Percentiles rank a stretch among this genome's conserved stretches.
These are phyloP conservation scores for Coccinonectria pachysandricola DNA, from an alignment of 2,329 filamentous ascomycete genomes.

Conservation along the genomic window DNA sequence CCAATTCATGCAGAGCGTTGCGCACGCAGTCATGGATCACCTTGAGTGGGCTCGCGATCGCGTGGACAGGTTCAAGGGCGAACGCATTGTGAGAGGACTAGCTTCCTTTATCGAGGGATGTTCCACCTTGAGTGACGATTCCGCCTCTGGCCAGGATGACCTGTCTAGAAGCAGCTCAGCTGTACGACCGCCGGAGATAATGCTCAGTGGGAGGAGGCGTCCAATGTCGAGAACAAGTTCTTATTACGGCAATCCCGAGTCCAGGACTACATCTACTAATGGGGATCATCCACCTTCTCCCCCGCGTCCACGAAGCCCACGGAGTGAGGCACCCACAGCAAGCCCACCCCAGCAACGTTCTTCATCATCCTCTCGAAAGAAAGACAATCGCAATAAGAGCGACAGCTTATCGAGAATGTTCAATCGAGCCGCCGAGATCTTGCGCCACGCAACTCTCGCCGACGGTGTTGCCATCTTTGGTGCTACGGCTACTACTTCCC, in stretches of 20 bases:
- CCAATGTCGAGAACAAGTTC: slow-evolving; percentile 5
- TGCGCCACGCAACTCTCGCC: slow-evolving; percentile 21
- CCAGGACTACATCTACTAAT: background rate
- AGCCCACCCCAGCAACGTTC: slow-evolving; percentile 3
- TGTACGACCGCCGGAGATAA: slow-evolving; percentile 11
- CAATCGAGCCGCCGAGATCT: slow-evolving; percentile 18
- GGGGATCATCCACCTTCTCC: background rate
- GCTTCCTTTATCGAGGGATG: slow-evolving; percentile 44
- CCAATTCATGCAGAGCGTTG: slow-evolving; percentile 46
- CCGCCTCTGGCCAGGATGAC: slow-evolving; percentile 4
- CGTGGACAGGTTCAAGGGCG: slow-evolving; percentile 41
- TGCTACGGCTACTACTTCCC: slow-evolving; percentile 14
- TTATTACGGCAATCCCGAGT: slow-evolving; percentile 5
- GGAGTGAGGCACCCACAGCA: slow-evolving; percentile 3
- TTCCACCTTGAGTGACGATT: slow-evolving; percentile 16
- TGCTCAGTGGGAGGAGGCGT: slow-evolving; percentile 7
- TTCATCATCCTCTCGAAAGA: too few species aligned
- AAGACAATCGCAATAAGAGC: too few species aligned
- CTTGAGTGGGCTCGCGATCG: slow-evolving; percentile 44
- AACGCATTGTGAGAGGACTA: slow-evolving; percentile 43
- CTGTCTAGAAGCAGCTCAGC: slow-evolving; percentile 3
- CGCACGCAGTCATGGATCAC: slow-evolving; percentile 47
- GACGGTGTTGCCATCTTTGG: slow-evolving; percentile 23
- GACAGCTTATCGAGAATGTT: slow-evolving; percentile 18
- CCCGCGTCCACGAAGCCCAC: too few species aligned